These are phyloP conservation scores for Aspergillus nanangensis DNA, from an alignment of 495 filamentous ascomycete genomes.

Conservation along the genomic window DNA sequence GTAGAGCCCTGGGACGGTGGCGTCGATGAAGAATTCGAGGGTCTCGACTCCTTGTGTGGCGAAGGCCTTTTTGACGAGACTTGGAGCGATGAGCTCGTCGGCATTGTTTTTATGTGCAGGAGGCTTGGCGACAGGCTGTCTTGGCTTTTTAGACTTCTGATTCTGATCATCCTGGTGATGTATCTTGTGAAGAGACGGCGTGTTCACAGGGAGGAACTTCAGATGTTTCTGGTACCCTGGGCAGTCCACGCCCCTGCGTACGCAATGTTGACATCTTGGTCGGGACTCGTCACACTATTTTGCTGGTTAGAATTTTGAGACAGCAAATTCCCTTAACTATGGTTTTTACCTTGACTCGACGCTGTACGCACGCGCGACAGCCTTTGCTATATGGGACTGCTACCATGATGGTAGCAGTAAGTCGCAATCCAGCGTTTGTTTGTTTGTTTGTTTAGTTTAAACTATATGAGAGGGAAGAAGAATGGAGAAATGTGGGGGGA, in stretches of 20 bases:
- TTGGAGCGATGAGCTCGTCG: background rate
- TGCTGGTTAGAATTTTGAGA: background rate
- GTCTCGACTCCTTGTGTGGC: background rate
- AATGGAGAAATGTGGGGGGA: no score
- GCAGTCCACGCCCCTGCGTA: background rate
- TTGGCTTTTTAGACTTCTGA: background rate
- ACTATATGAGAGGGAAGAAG: no score
- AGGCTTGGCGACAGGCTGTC: background rate
- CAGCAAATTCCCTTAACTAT: no score
- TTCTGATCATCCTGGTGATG: background rate
- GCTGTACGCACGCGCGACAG: background rate
- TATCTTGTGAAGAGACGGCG: no score
- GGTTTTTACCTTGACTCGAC: background rate
- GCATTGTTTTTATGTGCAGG: no score
- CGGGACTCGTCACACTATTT: background rate
- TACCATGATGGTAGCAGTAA: no score
- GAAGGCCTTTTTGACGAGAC: background rate
- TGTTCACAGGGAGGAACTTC: background rate
- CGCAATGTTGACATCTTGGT: background rate
- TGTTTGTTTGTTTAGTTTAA: no score
- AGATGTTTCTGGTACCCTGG: background rate
- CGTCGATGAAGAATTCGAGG: background rate
- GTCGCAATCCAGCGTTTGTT: no score
- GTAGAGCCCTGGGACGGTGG: background rate
- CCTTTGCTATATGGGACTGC: background rate